Evolutionary conservation across 768 basidiomycete species (phyloP).

Genomic region (Thelephora aurantiotincta): DNA sequence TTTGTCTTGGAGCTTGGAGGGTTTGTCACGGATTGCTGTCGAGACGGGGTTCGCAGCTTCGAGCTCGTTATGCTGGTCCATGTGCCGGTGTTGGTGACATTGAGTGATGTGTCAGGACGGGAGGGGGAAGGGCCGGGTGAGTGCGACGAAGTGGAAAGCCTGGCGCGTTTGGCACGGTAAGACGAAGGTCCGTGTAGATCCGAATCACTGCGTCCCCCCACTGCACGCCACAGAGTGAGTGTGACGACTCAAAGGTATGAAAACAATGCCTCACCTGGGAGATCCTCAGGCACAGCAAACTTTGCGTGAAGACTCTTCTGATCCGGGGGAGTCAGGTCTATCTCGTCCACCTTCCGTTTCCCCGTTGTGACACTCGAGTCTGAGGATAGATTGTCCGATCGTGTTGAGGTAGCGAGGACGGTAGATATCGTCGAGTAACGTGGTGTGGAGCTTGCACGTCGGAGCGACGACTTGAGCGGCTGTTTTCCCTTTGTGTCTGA

Average conservation of each 20-base stretch:
- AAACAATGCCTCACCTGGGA: neutral
- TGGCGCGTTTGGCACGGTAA: slow-evolving; percentile 57
- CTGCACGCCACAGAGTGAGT: slow-evolving; percentile 1
- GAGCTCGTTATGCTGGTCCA: slow-evolving; percentile 22
- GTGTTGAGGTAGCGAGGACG: slow-evolving; percentile 7
- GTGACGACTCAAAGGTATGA: slow-evolving; percentile 9
- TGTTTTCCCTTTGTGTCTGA: neutral
- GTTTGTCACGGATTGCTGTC: slow-evolving; percentile 5
- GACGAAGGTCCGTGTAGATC: slow-evolving; percentile 57
- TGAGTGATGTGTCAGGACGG: slow-evolving; percentile 24
- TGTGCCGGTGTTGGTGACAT: slow-evolving; percentile 31
- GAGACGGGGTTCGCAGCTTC: slow-evolving; percentile 10
- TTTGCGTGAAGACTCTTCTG: slow-evolving; percentile 42
- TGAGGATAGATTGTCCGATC: slow-evolving; percentile 14
- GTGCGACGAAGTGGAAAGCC: slow-evolving; percentile 30
- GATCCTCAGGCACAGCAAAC: slow-evolving; percentile 39
- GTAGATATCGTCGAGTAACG: slow-evolving; percentile 15
- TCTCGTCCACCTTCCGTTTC: slow-evolving; percentile 64
- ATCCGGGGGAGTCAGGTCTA: slow-evolving; percentile 58
- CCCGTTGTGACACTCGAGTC: slow-evolving; percentile 22
- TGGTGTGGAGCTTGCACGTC: slow-evolving; percentile 9
- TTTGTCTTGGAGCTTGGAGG: neutral
- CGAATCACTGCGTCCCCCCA: slow-evolving; percentile 10
- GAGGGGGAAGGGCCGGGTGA: slow-evolving; percentile 19
- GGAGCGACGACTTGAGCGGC: slow-evolving; percentile 1